Percentiles rank a stretch among this genome's conserved stretches.
Evolutionary conservation across 768 basidiomycete species (phyloP).

Genomic region (Russula virescens): DNA sequence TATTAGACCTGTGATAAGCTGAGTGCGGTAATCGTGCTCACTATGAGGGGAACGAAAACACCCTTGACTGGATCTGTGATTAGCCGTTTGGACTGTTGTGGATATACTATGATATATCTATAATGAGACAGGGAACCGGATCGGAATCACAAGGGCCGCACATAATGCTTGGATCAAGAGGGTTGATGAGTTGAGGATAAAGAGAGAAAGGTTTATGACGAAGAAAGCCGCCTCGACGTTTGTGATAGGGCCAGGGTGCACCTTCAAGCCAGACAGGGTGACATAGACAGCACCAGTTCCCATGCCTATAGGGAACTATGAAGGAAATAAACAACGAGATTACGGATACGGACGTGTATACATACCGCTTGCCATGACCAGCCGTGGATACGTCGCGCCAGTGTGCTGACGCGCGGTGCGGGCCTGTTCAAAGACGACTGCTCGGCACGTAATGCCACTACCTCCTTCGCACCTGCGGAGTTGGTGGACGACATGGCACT

Average conservation of each 20-base stretch:
- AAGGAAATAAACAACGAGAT: slow-evolving; percentile 4
- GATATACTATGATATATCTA: slow-evolving; percentile 35
- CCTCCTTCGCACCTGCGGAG: background rate
- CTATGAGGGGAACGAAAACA: slow-evolving; percentile 40
- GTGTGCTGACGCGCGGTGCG: slow-evolving; percentile 26
- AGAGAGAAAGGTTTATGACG: slow-evolving; percentile 42
- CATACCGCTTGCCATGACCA: slow-evolving; percentile 48
- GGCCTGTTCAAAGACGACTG: background rate
- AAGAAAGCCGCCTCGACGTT: slow-evolving; percentile 41
- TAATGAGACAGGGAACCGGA: background rate
- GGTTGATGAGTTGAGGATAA: slow-evolving; percentile 39
- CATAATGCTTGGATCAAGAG: slow-evolving; percentile 40
- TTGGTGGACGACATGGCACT: background rate
- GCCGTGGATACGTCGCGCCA: slow-evolving; percentile 43
- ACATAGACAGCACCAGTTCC: slow-evolving; percentile 47
- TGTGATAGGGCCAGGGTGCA: slow-evolving; percentile 32
- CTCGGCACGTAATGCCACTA: background rate
- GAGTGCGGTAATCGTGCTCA: slow-evolving; percentile 20
- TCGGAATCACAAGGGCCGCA: slow-evolving; percentile 24
- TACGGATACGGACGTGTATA: slow-evolving; percentile 1
- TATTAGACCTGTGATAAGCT: background rate
- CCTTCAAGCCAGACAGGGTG: slow-evolving; percentile 39
- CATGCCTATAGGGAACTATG: slow-evolving; percentile 45
- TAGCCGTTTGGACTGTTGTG: slow-evolving; percentile 37
- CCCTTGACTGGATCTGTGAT: slow-evolving; percentile 42